Conservation (phyloP, 768 basidiomycete species). For the Mycena rosella region DNA sequence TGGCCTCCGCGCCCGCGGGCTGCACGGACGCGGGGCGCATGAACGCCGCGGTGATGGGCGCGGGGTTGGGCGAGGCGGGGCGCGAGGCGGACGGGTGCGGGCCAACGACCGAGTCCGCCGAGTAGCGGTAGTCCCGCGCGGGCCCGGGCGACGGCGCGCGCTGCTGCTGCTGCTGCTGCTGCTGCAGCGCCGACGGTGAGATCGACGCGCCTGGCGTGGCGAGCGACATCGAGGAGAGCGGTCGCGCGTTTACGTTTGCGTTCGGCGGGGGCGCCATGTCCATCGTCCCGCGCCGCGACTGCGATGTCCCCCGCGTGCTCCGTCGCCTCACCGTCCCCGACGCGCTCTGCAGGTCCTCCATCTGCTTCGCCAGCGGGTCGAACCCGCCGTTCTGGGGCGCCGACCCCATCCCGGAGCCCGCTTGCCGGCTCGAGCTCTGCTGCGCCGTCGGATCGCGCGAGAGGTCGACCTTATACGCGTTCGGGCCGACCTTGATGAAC, state of each 20-base stretch:
- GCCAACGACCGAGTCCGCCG: conserved; percentile 86
- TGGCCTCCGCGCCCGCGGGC: conserved; percentile 62
- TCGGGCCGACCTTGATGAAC: conserved; percentile 77
- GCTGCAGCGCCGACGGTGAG: neutral
- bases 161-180: conserved; percentile 18
- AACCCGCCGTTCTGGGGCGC: conserved; percentile 52
- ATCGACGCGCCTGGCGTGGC: conserved; percentile 28
- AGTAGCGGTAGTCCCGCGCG: conserved; percentile 77
- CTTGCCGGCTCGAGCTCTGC: conserved; percentile 47
- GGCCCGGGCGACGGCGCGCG: conserved; percentile 48
- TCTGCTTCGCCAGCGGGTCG: conserved; percentile 77
- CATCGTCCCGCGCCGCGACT: conserved; percentile 39
- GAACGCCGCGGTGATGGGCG: conserved; percentile 71
- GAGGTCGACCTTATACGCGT: conserved; percentile 76
- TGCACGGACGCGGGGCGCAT: conserved; percentile 72
- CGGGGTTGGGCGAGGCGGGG: conserved; percentile 79
- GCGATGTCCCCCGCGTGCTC: conserved; percentile 44
- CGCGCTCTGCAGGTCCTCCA: conserved; percentile 68
- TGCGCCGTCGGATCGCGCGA: conserved; percentile 72
- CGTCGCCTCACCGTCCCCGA: conserved; percentile 61
- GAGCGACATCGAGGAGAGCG: conserved; percentile 33
- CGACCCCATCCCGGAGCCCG: conserved; percentile 40
- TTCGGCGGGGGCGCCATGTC: conserved; percentile 8
- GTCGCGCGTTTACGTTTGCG: conserved; percentile 31
- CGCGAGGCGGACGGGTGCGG: conserved; percentile 78